phyloP scores from a whole-genome alignment of 345 rosid genomes.

The Eucalyptus shirleyi region DNA sequence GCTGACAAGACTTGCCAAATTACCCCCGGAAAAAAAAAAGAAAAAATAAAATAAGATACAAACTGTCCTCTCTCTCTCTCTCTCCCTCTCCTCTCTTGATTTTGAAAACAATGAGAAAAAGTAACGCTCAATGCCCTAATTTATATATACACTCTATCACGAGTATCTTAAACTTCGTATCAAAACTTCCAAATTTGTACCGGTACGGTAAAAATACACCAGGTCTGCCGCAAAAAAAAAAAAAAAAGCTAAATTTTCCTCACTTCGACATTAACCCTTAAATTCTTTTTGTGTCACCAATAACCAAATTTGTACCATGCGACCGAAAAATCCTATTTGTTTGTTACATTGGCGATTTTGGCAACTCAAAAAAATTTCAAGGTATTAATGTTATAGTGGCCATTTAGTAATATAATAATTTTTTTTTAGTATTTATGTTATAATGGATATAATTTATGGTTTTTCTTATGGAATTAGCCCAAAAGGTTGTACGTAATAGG shows the following conservation, averaged over 20 bases:
- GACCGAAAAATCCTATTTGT: background rate
- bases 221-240: background rate
- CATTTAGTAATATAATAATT: no score
- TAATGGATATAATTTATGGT: no score
- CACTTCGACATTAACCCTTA: background rate
- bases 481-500: no score
- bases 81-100: background rate
- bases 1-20: no score
- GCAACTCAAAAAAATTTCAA: no score
- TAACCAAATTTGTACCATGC: background rate
- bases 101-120: background rate
- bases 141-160: background rate
- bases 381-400: no score
- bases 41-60: background rate
- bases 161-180: no score
- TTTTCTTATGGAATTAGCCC: no score
- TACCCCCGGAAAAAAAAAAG: background rate
- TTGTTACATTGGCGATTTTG: background rate
- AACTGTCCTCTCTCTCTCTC: background rate
- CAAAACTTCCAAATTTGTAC: background rate
- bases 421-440: no score
- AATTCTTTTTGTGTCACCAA: background rate
- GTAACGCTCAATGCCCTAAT: background rate
- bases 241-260: background rate
- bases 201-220: background rate